Percentiles rank a stretch among this genome's conserved stretches.
Conservation (phyloP, 2,329 filamentous ascomycete species). For the Colletotrichum orchidophilum region DNA sequence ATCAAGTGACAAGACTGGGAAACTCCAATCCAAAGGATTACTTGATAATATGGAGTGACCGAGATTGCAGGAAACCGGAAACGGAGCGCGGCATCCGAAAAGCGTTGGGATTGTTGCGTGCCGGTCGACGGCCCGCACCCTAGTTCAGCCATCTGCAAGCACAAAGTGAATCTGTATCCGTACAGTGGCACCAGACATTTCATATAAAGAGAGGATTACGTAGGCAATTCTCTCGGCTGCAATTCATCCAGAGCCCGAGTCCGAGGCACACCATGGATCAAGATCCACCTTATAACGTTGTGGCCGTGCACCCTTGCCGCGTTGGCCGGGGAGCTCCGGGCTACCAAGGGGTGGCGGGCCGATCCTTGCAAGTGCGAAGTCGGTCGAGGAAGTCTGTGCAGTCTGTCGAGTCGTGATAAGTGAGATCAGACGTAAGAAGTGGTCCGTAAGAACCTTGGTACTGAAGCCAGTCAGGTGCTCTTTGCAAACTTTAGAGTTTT, state of each 20-base stretch:
- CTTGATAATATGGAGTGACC: background rate
- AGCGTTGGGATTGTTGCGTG: background rate
- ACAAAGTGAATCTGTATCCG: background rate
- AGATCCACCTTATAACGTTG: conserved; percentile 29
- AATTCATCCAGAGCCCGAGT: background rate
- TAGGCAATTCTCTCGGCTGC: background rate
- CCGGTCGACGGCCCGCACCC: background rate
- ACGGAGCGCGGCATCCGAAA: background rate
- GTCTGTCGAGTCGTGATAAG: background rate
- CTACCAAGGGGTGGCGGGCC: conserved; percentile 10
- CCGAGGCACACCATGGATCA: background rate
- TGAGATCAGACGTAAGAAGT: background rate
- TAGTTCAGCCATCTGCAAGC: background rate
- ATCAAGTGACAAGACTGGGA: background rate
- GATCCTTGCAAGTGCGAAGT: conserved; percentile 8
- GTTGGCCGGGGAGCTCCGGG: background rate
- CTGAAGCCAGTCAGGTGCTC: background rate
- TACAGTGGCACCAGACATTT: background rate
- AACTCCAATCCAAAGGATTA: background rate
- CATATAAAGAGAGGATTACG: background rate
- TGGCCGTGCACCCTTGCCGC: conserved; percentile 2
- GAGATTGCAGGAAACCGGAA: background rate
- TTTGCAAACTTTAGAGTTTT: background rate
- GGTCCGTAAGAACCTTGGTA: background rate
- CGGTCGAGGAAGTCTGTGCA: background rate